phyloP scores from a whole-genome alignment of 257 asterid genomes.

The Gynochthodes officinalis region DNA sequence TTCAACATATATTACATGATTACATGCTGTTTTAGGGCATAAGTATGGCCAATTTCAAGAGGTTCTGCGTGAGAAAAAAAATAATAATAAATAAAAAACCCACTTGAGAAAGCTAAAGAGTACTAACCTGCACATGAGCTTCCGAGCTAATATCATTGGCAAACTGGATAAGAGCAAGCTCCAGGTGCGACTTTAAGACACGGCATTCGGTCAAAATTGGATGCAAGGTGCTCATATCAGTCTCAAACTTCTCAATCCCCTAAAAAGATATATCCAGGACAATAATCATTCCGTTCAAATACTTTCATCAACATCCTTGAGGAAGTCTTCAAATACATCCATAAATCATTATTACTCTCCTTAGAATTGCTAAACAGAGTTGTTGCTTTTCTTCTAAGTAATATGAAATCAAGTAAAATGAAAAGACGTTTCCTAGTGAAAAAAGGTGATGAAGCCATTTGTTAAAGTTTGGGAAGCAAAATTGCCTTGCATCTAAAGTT shows the following conservation, averaged over 20 bases:
- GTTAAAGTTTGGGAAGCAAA: neutral
- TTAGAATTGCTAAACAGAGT: neutral
- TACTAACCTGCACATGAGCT: constrained; percentile 90
- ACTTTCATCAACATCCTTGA: neutral
- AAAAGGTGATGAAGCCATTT: neutral
- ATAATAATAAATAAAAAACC: neutral
- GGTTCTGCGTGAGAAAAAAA: neutral
- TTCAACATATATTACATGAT: neutral
- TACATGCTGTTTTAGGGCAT: neutral
- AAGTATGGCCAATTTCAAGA: neutral
- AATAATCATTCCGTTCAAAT: neutral
- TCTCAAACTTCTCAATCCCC: constrained; percentile 80
- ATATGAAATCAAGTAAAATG: neutral
- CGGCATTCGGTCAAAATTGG: constrained; percentile 96
- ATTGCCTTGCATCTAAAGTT: neutral
- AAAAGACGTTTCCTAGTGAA: neutral
- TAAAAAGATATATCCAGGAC: constrained; percentile 23
- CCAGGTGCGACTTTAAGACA: constrained; percentile 69
- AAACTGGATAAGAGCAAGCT: constrained; percentile 82
- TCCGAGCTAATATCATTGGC: constrained; percentile 99
- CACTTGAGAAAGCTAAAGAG: constrained; percentile 20
- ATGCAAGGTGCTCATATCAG: constrained; percentile 66
- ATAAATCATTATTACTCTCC: neutral
- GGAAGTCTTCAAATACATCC: neutral
- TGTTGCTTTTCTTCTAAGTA: neutral